Evolutionary conservation across 148 eudicot genomes (phyloP), one percentile per base, ranked within the genome.

Genomic region (Vaccinium vitisidaea): DNA sequence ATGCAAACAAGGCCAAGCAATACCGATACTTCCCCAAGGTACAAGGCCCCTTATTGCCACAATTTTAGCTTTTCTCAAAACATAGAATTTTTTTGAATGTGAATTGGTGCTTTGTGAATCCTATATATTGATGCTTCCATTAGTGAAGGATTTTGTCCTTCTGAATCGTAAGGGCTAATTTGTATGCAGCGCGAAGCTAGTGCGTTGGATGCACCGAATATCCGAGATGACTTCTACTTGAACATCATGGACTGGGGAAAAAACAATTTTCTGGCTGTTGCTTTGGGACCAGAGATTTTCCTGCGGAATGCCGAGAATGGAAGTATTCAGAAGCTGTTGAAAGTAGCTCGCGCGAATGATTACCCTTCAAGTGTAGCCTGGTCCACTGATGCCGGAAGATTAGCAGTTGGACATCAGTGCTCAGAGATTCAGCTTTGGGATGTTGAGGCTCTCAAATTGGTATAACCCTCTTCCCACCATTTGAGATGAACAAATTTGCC

Each of bases 161-260:
- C n/a, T 13, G 30, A 65, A 48, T 81, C 3, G 1, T 4, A 19
- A 23, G 30, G 54, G 73, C 48, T 16, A 18, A 46, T 48, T 61
- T 59, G 46, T 49, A 4, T 30, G 21, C 86, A 89, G 91, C 53
- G 65, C 12, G 88, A 84, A 69, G 67, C 74, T 32, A 46, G 50
- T 5, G n/a, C 77, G 14, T 54, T 90, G 46, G 89, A 88, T 83
- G 92, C 92, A 5, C 90, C 89, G 0, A 16, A 23, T 7, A 11
- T 90, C 9, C 83, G 9, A 74, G 86, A 88, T 58, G 90, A 90
- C 82, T 90, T 55, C 85, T 88, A 90, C 55, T 43, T 81, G 85
- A 87, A 85, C 69, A 49, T 88, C 39, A 77, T 90, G 83, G 92
- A 90, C 70, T 90, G 92, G 92, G 92, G 92, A 23, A 88, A 86